phyloP scores from a whole-genome alignment of 2,329 filamentous ascomycete species.

The Ophiostoma sp. region DNA sequence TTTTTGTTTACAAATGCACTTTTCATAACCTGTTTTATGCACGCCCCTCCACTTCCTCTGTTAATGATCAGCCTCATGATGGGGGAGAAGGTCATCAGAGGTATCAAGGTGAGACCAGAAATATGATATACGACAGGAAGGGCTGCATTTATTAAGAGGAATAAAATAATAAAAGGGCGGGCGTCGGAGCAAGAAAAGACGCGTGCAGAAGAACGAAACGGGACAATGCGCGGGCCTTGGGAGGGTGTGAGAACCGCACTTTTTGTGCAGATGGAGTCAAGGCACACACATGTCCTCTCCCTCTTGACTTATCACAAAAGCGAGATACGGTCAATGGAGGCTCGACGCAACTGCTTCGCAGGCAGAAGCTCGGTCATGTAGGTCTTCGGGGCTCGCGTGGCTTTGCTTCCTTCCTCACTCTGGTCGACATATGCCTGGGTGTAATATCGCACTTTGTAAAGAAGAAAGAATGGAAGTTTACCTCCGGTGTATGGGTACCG shows the following conservation, averaged over 20 bases:
- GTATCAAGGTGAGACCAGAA: too few relatives aligned
- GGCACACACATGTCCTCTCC: too few relatives aligned
- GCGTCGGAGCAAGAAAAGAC: not conserved
- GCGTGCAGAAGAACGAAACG: not conserved
- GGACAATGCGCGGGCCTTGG: not conserved
- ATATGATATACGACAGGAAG: too few relatives aligned
- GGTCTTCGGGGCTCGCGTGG: not conserved
- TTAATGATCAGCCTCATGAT: not conserved
- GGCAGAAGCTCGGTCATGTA: not conserved
- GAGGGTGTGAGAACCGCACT: not conserved
- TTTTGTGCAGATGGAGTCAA: not conserved
- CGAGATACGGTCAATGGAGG: not conserved
- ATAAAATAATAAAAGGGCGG: not conserved
- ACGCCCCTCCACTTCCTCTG: not conserved
- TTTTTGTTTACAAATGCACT: not conserved
- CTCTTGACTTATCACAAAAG: not conserved
- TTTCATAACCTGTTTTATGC: not conserved
- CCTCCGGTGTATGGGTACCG: not conserved
- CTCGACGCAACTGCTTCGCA: slow-evolving; percentile 3
- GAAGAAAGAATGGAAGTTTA: not conserved
- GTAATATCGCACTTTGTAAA: not conserved
- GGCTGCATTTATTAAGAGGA: not conserved
- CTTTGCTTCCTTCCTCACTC: not conserved
- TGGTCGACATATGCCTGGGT: not conserved
- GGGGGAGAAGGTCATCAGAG: not conserved